These are phyloP conservation scores for Symbiodinium pilosum DNA, from an alignment of 73 alveolate genomes.

Conservation along the genomic window DNA sequence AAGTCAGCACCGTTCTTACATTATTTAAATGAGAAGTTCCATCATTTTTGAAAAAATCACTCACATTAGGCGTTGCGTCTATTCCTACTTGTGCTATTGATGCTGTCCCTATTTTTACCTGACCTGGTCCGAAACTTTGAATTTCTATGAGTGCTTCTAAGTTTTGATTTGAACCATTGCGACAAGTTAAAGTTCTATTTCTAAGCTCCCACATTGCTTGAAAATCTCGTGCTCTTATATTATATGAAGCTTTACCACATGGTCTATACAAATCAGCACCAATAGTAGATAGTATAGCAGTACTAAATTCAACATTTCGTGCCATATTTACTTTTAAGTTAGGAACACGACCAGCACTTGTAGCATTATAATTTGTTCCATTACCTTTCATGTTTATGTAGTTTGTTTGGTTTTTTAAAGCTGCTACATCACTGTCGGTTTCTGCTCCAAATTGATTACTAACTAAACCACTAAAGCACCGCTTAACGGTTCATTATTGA, in stretches of 20 bases:
- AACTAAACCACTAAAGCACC: background rate
- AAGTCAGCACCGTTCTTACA: background rate
- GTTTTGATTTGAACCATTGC: background rate
- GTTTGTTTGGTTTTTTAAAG: background rate
- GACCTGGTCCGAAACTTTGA: background rate
- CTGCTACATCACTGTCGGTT: background rate
- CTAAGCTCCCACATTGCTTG: no score
- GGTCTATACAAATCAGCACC: conserved; percentile 2
- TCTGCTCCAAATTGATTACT: background rate
- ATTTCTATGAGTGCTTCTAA: background rate
- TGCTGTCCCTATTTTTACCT: background rate
- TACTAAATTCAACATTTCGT: background rate
- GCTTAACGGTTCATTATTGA: background rate
- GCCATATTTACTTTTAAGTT: background rate
- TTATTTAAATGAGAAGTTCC: background rate
- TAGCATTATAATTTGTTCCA: background rate
- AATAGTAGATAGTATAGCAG: background rate
- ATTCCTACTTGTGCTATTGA: background rate
- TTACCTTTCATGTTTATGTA: background rate
- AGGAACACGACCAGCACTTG: background rate
- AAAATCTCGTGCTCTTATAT: background rate
- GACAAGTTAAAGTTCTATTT: background rate
- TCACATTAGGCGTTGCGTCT: background rate
- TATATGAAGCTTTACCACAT: background rate
- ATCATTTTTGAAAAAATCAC: background rate